These are phyloP conservation scores for Tulasnella sp. DNA, from an alignment of 768 basidiomycete genomes.

Conservation along the genomic window DNA sequence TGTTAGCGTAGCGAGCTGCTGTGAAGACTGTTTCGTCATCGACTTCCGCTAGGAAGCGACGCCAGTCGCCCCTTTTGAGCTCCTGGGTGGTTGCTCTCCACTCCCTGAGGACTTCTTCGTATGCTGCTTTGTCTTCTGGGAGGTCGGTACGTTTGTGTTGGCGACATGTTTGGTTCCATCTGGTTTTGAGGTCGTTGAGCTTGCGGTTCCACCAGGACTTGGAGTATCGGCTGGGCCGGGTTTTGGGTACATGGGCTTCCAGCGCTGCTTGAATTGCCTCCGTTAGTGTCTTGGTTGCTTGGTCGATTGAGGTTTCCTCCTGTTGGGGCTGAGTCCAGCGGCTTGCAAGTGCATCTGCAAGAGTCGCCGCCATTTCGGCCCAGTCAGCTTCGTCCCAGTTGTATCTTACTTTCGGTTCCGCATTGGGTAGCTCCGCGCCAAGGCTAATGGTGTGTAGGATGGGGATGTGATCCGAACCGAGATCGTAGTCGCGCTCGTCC, in stretches of 20 bases:
- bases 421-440: neutral
- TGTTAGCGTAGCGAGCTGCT: conserved; percentile 4
- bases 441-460: conserved; percentile 1
- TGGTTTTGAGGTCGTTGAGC: neutral
- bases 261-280: neutral
- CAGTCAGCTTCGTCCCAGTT: neutral
- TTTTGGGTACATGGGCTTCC: conserved; percentile 12
- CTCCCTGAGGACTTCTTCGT: neutral
- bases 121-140: neutral
- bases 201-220: conserved; percentile 26
- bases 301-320: neutral
- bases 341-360: neutral
- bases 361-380: neutral
- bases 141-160: neutral
- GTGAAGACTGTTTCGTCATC: conserved; percentile 17
- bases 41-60: conserved; percentile 18
- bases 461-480: conserved; percentile 25
- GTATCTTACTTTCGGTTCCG: neutral
- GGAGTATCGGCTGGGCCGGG: conserved; percentile 1
- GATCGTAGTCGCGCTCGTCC: neutral
- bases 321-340: neutral
- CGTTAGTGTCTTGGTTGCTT: neutral
- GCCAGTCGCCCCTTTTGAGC: conserved; percentile 20
- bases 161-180: neutral
- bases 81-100: neutral